Evolutionary conservation across 371 early-diverging fungal genomes (phyloP), one percentile per base, ranked within the genome.

Genomic region (Rhizopus microsporus): DNA sequence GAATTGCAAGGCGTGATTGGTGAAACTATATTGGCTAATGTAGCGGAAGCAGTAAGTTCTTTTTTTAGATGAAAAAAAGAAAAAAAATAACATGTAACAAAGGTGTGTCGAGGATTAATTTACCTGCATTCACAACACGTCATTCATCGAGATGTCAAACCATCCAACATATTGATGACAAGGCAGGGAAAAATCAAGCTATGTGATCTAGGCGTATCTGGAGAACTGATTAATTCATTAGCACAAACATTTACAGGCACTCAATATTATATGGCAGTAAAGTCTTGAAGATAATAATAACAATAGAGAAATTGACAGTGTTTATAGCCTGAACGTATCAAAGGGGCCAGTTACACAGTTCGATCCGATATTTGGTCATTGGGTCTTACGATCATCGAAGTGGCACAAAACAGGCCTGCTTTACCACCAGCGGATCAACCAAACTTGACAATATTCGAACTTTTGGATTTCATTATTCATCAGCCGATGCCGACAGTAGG

Each of bases 211-310:
- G 97, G 97, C 37, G 96, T 97, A 13, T 89, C 91, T 17, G 94
- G 94, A 8, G 91, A 95, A 64, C 65, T 93, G 34, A 91, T 92
- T 54, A 89, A 94, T 61, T 93, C 95, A 7, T 79, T 94, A 30
- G 97, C 95, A 10, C 85, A 92, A 57, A 96, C 98, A 4, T 96
- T 96, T 80, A 92, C 93, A 3, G 98, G 98, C 9, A 97, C 98
- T 37, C 87, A 89, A 56, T 91, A 90, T 45, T 98, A 98, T 60
- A 95, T 98, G 96, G 91, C 96, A 57, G 93, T 92, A 86, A 67
- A 30, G 3, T 39, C 6, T 39, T 16, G 23, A 23, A 23, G 23
- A 23, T 23, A 23, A 2, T 23, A 23, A 23, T 23, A 23, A 23
- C 2, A 23, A 23, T 23, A 23, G 23, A 23, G 23, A 23, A 2